Evolutionary conservation across 768 basidiomycete species (phyloP).

Genomic region (Sistotremastrum suecicum): DNA sequence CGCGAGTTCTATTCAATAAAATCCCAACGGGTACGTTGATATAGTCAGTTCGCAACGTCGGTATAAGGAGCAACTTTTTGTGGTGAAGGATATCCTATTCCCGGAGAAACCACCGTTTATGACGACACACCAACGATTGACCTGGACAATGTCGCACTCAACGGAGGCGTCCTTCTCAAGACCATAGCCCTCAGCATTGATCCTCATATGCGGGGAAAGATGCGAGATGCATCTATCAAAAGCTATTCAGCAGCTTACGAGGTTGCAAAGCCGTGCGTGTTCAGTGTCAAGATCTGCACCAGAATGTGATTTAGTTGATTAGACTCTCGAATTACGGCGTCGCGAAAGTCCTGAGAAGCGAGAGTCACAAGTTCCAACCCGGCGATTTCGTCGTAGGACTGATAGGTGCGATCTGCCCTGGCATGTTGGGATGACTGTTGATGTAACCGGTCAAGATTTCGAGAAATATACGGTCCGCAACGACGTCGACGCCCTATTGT

Average conservation of each 20-base stretch:
- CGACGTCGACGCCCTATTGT: slow-evolving; percentile 6
- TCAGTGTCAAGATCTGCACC: neutral
- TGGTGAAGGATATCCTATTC: slow-evolving; percentile 2
- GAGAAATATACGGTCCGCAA: slow-evolving; percentile 1
- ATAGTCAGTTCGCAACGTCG: neutral
- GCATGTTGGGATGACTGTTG: too few species aligned
- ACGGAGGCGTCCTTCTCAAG: slow-evolving; percentile 13
- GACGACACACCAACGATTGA: slow-evolving; percentile 13
- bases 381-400: too few species aligned
- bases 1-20: slow-evolving; percentile 15
- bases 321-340: slow-evolving; percentile 9
- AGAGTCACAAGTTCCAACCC: neutral
- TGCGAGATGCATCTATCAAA: slow-evolving; percentile 4
- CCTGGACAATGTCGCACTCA: slow-evolving; percentile 10
- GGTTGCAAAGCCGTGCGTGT: neutral
- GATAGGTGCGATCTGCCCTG: too few species aligned
- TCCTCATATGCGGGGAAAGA: slow-evolving; percentile 14
- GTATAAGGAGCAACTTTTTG: neutral
- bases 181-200: slow-evolving; percentile 13
- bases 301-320: neutral
- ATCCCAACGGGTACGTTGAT: slow-evolving; percentile 11
- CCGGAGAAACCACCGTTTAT: slow-evolving; percentile 15
- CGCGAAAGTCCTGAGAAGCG: slow-evolving; percentile 9
- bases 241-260: neutral
- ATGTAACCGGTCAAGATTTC: too few species aligned